Percentiles rank a stretch among this genome's conserved stretches.
phyloP scores from a whole-genome alignment of 2,329 filamentous ascomycete species.

The Ophiostoma triangulosporum region DNA sequence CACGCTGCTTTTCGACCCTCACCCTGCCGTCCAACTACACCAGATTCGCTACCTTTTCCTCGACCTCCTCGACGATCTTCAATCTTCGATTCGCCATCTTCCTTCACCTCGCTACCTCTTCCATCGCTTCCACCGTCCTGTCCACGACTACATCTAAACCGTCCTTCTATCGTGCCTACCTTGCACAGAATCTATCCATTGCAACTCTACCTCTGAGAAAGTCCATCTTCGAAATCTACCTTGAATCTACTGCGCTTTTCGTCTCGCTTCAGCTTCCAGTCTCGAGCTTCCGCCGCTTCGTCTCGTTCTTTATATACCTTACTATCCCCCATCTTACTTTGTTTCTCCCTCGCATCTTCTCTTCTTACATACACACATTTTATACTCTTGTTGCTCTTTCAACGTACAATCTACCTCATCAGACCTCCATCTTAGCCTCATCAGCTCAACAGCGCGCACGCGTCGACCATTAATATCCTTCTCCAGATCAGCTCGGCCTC shows the following conservation, averaged over 20 bases:
- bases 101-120: too few relatives aligned
- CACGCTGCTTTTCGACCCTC: neutral
- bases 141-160: neutral
- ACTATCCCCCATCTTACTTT: neutral
- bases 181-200: neutral
- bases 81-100: too few relatives aligned
- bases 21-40: neutral
- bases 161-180: neutral
- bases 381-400: too few relatives aligned
- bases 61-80: neutral
- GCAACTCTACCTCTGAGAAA: neutral
- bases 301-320: neutral
- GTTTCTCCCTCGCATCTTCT: neutral
- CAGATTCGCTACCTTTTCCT: neutral
- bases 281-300: too few relatives aligned
- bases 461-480: too few relatives aligned
- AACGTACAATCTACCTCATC: neutral
- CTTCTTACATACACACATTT: neutral
- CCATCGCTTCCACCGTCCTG: neutral
- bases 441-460: neutral
- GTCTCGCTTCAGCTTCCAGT: neutral
- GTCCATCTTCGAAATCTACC: too few relatives aligned
- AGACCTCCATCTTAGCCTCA: neutral
- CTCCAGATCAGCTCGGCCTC: neutral
- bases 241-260: neutral